phyloP scores from a whole-genome alignment of 495 filamentous ascomycete genomes.

The Penicillium canescens region DNA sequence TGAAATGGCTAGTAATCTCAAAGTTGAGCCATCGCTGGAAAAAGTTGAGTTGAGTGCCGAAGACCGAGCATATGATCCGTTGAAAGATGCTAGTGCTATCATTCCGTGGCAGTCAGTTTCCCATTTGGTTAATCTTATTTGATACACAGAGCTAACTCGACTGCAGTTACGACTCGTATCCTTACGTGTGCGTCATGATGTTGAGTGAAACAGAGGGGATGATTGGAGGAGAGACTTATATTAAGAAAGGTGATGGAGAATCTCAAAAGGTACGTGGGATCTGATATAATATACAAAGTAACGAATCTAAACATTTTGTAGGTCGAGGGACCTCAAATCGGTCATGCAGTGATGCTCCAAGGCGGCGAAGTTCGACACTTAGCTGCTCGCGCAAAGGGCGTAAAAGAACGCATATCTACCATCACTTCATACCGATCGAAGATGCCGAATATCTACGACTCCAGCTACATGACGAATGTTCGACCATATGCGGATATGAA shows the following conservation, averaged over 20 bases:
- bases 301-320: background rate
- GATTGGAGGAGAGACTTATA: constrained; percentile 37
- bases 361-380: constrained; percentile 35
- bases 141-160: background rate
- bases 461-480: constrained; percentile 33
- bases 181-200: constrained; percentile 38
- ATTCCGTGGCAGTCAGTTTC: constrained; percentile 37
- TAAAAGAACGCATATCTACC: constrained; percentile 33
- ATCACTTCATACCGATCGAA: constrained; percentile 34
- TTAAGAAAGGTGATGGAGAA: constrained; percentile 27
- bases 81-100: constrained; percentile 18
- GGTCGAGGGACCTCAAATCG: constrained; percentile 25
- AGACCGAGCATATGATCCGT: constrained; percentile 17
- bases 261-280: constrained; percentile 19
- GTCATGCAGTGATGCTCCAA: constrained; percentile 32
- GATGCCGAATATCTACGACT: constrained; percentile 23
- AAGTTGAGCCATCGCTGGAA: constrained; percentile 19
- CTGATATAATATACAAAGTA: background rate
- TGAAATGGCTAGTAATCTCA: constrained; percentile 22
- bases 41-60: constrained; percentile 8
- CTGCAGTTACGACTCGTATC: constrained; percentile 32
- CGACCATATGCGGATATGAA: constrained; percentile 25
- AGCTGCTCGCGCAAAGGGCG: constrained; percentile 26
- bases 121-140: background rate
- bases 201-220: constrained; percentile 33